A percentile compares a stretch with the other conserved stretches of the same genome.
Evolutionary conservation across 305 asterid genomes (phyloP).

Genomic region (Fraxinus albicans): DNA sequence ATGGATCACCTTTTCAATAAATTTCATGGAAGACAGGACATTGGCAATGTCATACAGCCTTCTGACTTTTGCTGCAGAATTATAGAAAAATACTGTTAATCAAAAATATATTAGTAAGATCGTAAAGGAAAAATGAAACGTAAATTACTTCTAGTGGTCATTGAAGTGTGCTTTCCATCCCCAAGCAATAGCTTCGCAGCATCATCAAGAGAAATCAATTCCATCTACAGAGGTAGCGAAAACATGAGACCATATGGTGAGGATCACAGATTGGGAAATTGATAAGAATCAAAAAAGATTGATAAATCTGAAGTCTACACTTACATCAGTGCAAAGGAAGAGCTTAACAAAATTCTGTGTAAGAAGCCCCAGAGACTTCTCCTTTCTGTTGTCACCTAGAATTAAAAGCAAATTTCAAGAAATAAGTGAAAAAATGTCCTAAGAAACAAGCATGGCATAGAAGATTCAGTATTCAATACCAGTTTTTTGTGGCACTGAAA

Average conservation of each 20-base stretch:
- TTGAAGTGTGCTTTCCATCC: slow-evolving; percentile 72
- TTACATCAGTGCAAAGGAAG: slow-evolving; percentile 86
- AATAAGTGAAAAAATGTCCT: neutral
- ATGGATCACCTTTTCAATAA: slow-evolving; percentile 77
- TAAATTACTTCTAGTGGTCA: slow-evolving; percentile 82
- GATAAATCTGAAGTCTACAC: slow-evolving; percentile 19
- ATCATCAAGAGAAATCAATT: slow-evolving; percentile 87
- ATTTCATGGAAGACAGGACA: slow-evolving; percentile 88
- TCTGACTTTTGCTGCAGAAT: slow-evolving; percentile 85
- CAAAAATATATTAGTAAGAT: neutral
- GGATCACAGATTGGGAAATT: neutral
- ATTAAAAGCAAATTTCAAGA: neutral
- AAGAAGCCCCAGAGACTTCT: slow-evolving; percentile 90
- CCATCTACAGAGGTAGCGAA: slow-evolving; percentile 48
- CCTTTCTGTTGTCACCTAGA: slow-evolving; percentile 80
- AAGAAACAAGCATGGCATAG: neutral
- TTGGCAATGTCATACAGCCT: slow-evolving; percentile 92
- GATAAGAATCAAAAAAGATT: neutral
- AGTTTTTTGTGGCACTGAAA: slow-evolving; percentile 33
- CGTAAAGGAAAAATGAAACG: neutral
- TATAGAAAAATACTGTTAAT: slow-evolving; percentile 9
- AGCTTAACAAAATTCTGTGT: slow-evolving; percentile 94
- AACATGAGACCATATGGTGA: neutral
- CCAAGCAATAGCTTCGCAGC: slow-evolving; percentile 96
- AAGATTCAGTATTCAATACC: slow-evolving; percentile 35